Conservation (phyloP, 495 filamentous ascomycete species). For the Neurospora sp. region DNA sequence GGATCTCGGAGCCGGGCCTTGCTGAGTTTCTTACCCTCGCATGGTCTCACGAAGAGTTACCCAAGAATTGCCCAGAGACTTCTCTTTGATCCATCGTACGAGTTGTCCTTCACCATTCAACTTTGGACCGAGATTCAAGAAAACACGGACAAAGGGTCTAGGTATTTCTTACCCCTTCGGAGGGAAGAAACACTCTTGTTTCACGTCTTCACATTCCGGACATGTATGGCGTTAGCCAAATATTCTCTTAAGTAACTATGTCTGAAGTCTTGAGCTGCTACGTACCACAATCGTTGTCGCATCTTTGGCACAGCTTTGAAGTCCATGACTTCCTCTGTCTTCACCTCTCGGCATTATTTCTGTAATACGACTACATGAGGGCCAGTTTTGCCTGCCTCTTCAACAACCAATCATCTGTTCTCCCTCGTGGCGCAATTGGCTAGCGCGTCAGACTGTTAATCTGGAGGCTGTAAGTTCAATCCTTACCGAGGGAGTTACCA, state of each 20-base stretch:
- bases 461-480: constrained; percentile 5
- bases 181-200: background rate
- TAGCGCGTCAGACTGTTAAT: constrained; percentile 5
- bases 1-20: background rate
- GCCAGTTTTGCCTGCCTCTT: background rate
- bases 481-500: background rate
- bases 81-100: background rate
- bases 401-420: background rate
- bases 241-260: background rate
- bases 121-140: background rate
- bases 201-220: background rate
- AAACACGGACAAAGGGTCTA: background rate
- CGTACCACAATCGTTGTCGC: background rate
- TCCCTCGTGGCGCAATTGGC: constrained; percentile 12
- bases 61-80: background rate
- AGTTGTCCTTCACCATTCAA: background rate
- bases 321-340: background rate
- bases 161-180: background rate
- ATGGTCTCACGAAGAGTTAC: background rate
- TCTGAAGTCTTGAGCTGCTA: background rate
- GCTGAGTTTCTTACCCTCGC: background rate
- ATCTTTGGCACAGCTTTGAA: background rate
- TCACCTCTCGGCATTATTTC: background rate
- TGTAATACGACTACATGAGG: background rate
- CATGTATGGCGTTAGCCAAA: background rate